phyloP scores from a whole-genome alignment of 768 basidiomycete genomes.

The Mycena amicta region DNA sequence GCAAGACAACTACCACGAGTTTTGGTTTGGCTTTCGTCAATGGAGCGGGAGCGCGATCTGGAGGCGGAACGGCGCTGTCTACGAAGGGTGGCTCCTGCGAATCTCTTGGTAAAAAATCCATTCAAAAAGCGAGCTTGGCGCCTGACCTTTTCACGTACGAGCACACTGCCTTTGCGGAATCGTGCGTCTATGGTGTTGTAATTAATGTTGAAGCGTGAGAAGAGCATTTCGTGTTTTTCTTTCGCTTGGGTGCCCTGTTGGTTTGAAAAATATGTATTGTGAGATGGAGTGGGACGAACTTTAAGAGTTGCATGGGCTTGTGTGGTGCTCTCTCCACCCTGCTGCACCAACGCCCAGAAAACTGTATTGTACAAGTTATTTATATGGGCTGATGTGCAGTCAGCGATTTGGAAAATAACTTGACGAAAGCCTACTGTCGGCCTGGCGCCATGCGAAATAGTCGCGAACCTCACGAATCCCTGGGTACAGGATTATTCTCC shows the following conservation, averaged over 20 bases:
- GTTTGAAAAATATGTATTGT: not conserved
- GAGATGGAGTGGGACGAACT: constrained; percentile 41
- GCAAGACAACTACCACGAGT: constrained; percentile 59
- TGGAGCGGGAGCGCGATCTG: not conserved
- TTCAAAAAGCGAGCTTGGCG: not conserved
- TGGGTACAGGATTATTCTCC: constrained; percentile 84
- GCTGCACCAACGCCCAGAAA: constrained; percentile 92
- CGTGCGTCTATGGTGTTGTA: constrained; percentile 76
- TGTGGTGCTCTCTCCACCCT: constrained; percentile 74
- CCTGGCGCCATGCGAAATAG: constrained; percentile 96
- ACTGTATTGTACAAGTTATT: constrained; percentile 97
- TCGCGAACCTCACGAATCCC: constrained; percentile 72
- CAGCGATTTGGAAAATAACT: not conserved
- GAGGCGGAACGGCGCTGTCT: no score
- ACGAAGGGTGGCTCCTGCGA: no score
- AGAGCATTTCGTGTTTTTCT: constrained; percentile 91
- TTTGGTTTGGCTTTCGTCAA: constrained; percentile 15
- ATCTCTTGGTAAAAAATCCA: no score
- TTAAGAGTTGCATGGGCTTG: constrained; percentile 82
- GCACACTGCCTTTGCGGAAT: constrained; percentile 83
- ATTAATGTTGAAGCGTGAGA: constrained; percentile 79
- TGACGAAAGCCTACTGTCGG: constrained; percentile 72
- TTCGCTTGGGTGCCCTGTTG: constrained; percentile 83
- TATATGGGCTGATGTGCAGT: constrained; percentile 74
- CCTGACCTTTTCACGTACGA: constrained; percentile 73